phyloP scores from a whole-genome alignment of 352 stramenopile genomes.

The Globisporangium viniferum region DNA sequence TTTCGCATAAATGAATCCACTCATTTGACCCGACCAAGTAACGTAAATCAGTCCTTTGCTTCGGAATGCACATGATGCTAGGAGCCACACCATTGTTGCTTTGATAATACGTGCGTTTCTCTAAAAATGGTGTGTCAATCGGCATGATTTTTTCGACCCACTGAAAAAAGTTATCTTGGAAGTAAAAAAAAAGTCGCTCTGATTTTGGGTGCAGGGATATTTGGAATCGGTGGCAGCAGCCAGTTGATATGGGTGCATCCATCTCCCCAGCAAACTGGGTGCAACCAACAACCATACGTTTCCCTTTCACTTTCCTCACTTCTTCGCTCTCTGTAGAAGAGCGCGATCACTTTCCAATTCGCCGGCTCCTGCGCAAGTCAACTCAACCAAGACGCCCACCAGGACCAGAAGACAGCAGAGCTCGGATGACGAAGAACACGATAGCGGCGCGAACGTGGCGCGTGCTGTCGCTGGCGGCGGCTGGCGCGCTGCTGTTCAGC shows the following conservation, averaged over 20 bases:
- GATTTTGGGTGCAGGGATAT: not conserved
- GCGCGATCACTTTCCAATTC: not conserved
- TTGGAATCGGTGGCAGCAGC: not conserved
- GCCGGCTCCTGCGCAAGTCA: slow-evolving; percentile 1
- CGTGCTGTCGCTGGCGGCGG: not conserved
- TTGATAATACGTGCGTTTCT: too few species aligned
- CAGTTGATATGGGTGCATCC: not conserved
- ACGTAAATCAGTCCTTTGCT: not conserved
- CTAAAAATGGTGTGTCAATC: not conserved
- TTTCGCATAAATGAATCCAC: not conserved
- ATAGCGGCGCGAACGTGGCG: not conserved
- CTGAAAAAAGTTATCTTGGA: not conserved
- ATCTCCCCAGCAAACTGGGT: not conserved
- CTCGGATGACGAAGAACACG: not conserved
- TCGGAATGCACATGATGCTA: not conserved
- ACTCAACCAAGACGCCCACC: not conserved
- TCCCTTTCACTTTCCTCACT: not conserved
- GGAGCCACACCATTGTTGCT: not conserved
- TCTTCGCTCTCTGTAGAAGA: not conserved
- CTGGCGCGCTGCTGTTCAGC: not conserved
- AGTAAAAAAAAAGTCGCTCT: not conserved
- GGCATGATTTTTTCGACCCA: not conserved
- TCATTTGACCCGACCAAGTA: not conserved
- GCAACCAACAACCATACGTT: not conserved
- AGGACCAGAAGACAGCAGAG: not conserved